Conservation (phyloP, 495 filamentous ascomycete species). For the Parachaetomium inaequale region DNA sequence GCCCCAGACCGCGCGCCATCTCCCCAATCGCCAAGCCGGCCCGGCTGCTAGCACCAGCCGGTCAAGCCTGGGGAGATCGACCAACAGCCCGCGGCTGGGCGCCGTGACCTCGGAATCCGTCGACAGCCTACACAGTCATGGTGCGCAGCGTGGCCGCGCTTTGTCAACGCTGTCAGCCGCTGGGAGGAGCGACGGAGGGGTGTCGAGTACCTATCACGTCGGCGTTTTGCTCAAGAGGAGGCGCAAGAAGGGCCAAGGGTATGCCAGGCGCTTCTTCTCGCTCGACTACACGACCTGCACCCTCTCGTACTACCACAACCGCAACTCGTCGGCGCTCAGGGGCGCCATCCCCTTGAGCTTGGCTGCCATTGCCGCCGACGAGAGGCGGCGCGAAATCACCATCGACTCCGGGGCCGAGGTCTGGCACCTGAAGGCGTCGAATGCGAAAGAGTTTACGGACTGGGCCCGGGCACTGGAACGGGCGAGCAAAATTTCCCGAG, state of each 20-base stretch:
- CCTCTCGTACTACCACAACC: conserved; percentile 91
- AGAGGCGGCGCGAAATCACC: conserved; percentile 82
- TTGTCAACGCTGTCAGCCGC: conserved; percentile 32
- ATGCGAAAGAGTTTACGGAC: conserved; percentile 74
- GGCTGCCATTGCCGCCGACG: conserved; percentile 85
- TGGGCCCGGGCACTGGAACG: conserved; percentile 85
- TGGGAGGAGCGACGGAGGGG: conserved; percentile 33
- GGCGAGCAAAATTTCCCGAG: conserved; percentile 58
- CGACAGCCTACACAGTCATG: conserved; percentile 55
- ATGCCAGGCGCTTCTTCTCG: conserved; percentile 89
- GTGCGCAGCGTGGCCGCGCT: conserved; percentile 28
- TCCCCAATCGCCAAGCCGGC: conserved; percentile 52
- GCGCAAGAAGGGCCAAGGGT: conserved; percentile 88
- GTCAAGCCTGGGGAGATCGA: conserved; percentile 45
- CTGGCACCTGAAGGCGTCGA: conserved; percentile 88
- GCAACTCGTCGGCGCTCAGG: conserved; percentile 81
- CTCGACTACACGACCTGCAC: conserved; percentile 89
- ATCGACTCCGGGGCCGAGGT: conserved; percentile 96
- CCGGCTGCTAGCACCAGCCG: conserved; percentile 46
- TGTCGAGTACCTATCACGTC: conserved; percentile 57
- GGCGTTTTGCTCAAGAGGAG: conserved; percentile 84
- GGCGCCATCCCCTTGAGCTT: conserved; percentile 89
- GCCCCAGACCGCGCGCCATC: conserved; percentile 71
- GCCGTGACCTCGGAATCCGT: conserved; percentile 47
- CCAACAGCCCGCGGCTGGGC: conserved; percentile 36